Percentiles rank a stretch among this genome's conserved stretches.
These are phyloP conservation scores for Rhodotorula sp. DNA, from an alignment of 1,284 basidiomycete genomes.

Conservation along the genomic window DNA sequence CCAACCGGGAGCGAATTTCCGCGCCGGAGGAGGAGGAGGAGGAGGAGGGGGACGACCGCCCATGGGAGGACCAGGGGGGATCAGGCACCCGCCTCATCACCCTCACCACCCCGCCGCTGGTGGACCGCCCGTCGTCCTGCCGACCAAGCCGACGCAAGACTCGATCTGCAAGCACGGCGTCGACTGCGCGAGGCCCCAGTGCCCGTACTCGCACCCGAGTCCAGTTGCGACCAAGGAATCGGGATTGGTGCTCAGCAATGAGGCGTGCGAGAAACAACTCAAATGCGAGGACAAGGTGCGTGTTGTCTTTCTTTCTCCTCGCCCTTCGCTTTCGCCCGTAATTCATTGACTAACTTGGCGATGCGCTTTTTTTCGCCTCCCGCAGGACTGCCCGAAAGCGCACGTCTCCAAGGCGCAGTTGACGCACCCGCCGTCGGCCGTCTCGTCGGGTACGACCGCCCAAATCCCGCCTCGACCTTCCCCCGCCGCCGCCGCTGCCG, in stretches of 20 bases:
- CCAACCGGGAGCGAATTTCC: constrained; percentile 1
- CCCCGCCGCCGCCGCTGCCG: background rate
- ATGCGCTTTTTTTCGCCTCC: background rate
- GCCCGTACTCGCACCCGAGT: constrained; percentile 84
- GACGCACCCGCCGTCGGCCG: constrained; percentile 14
- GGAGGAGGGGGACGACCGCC: background rate
- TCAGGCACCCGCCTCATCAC: too few relatives aligned
- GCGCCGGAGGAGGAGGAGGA: background rate
- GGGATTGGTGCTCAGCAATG: constrained; percentile 88
- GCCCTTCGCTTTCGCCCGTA: background rate
- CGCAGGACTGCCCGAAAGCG: constrained; percentile 46
- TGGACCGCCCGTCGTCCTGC: constrained; percentile 46
- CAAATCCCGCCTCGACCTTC: background rate
- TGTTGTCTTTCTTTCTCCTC: background rate
- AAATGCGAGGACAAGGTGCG: constrained; percentile 71
- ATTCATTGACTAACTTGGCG: background rate
- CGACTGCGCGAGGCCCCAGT: constrained; percentile 83
- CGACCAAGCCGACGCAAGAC: constrained; percentile 51
- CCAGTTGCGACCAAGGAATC: constrained; percentile 86
- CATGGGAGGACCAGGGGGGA: background rate
- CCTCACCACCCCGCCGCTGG: constrained; percentile 5
- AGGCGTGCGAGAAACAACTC: constrained; percentile 79
- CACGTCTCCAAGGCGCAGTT: constrained; percentile 44
- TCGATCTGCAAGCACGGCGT: constrained; percentile 80
- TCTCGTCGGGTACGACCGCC: constrained; percentile 4